Percentiles rank a stretch among this genome's conserved stretches.
These are phyloP conservation scores for Spongispora temasekensis DNA, from an alignment of 1,284 basidiomycete species.

Conservation along the genomic window DNA sequence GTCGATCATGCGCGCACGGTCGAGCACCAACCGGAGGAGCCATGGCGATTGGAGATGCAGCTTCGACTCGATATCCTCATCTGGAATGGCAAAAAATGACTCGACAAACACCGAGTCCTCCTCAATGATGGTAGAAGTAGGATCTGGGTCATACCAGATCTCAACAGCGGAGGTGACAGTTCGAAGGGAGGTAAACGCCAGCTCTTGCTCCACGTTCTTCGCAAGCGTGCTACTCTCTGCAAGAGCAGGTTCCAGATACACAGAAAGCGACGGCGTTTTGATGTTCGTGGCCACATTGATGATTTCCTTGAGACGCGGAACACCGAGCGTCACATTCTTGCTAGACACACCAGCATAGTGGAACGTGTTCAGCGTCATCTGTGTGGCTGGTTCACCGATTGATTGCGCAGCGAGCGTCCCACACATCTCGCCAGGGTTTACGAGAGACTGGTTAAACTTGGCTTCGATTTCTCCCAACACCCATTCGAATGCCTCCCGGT, in stretches of 20 bases:
- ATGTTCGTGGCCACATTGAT: constrained; percentile 99
- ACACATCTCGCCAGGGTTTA: constrained; percentile 98
- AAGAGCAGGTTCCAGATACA: constrained; percentile 82
- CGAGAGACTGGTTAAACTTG: constrained; percentile 91
- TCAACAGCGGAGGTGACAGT: constrained; percentile 96
- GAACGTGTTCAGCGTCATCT: constrained; percentile 98
- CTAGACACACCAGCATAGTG: constrained; percentile 98
- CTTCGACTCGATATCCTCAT: constrained; percentile 93
- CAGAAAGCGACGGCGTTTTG: constrained; percentile 94
- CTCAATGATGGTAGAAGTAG: constrained; percentile 91
- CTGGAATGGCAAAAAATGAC: constrained; percentile 99
- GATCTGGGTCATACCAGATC: constrained; percentile 98
- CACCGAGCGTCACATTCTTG: constrained; percentile 98
- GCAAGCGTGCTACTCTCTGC: constrained; percentile 63
- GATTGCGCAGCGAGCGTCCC: constrained; percentile 98
- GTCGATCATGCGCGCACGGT: constrained; percentile 98
- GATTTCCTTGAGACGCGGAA: constrained; percentile 96
- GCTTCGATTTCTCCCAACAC: constrained; percentile 95
- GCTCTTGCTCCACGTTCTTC: constrained; percentile 89
- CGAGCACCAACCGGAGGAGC: constrained; percentile 95
- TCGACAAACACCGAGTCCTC: constrained; percentile 97
- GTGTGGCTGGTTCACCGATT: constrained; percentile 98
- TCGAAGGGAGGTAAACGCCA: constrained; percentile 92
- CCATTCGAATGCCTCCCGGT: constrained; percentile 95
- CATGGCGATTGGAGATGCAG: constrained; percentile 94